A percentile compares a stretch with the other conserved stretches of the same genome.
Conservation (phyloP, 1,284 basidiomycete species). For the Puccinia polysora region DNA sequence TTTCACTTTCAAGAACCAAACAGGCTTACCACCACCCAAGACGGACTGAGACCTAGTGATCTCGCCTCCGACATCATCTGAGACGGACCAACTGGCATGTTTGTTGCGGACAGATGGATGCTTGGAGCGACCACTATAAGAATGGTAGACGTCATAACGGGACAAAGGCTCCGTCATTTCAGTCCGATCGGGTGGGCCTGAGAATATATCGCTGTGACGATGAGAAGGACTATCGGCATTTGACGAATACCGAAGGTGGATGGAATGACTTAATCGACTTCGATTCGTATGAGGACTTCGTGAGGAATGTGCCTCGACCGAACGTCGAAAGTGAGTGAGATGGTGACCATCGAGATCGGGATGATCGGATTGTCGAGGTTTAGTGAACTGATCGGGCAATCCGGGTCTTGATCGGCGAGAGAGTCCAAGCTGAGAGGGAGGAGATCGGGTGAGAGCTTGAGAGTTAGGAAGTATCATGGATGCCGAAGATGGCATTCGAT, state of each 20-base stretch:
- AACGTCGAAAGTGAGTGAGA: neutral
- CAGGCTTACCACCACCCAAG: slow-evolving; percentile 29
- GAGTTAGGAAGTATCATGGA: neutral
- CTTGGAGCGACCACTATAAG: neutral
- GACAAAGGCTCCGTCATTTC: slow-evolving; percentile 30
- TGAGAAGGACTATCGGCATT: slow-evolving; percentile 1
- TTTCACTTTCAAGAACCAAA: neutral
- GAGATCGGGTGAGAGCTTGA: neutral
- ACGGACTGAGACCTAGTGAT: slow-evolving; percentile 34
- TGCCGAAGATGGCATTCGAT: neutral
- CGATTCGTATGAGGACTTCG: slow-evolving; percentile 12
- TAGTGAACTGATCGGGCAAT: slow-evolving; percentile 34
- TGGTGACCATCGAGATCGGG: neutral
- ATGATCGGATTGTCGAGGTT: slow-evolving; percentile 1
- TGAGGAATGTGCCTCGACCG: neutral
- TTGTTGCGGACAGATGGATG: slow-evolving; percentile 10
- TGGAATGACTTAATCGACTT: neutral
- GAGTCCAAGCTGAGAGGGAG: slow-evolving; percentile 3
- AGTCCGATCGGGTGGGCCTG: neutral
- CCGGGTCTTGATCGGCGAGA: slow-evolving; percentile 32
- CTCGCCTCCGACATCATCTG: neutral
- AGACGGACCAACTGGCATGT: slow-evolving; percentile 29
- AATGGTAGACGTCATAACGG: slow-evolving; percentile 13
- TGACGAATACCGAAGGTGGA: neutral
- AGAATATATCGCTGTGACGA: slow-evolving; percentile 10